phyloP scores from a whole-genome alignment of 805 yeast species.

The Teunomyces barrocoloradensis region DNA sequence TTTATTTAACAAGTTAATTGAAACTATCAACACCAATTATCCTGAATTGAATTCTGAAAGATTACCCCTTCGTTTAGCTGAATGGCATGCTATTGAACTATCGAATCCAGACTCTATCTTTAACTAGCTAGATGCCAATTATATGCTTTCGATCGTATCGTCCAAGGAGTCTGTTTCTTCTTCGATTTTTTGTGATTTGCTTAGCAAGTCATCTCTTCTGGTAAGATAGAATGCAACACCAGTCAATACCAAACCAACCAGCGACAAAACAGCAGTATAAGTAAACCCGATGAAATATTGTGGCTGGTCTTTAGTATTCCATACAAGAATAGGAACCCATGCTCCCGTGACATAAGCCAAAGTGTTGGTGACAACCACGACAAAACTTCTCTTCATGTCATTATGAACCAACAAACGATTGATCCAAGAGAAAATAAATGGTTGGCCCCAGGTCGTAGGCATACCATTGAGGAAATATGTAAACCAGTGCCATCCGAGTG shows the following conservation, averaged over 20 bases:
- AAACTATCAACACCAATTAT: slow-evolving; percentile 36
- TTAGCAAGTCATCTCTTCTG: slow-evolving; percentile 21
- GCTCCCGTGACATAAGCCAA: slow-evolving; percentile 40
- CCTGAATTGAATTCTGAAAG: slow-evolving; percentile 49
- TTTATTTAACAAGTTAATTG: slow-evolving; percentile 43
- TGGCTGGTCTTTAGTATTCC: slow-evolving; percentile 37
- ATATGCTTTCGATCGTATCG: background rate
- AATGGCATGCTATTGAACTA: slow-evolving; percentile 35
- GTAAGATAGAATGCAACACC: slow-evolving; percentile 22
- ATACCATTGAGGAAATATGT: slow-evolving; percentile 47
- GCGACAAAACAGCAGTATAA: slow-evolving; percentile 17
- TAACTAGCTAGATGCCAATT: background rate
- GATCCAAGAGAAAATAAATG: slow-evolving; percentile 56
- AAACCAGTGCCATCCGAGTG: slow-evolving; percentile 49
- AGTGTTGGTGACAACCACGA: slow-evolving; percentile 38
- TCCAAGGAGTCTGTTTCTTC: background rate
- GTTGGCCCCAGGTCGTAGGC: slow-evolving; percentile 54
- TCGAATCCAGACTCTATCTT: slow-evolving; percentile 8
- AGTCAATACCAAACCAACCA: slow-evolving; percentile 31
- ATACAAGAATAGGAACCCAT: slow-evolving; percentile 38
- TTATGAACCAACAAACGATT: slow-evolving; percentile 44
- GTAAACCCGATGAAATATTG: slow-evolving; percentile 31
- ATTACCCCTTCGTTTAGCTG: slow-evolving; percentile 35
- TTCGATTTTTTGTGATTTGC: background rate
- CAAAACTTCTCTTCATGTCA: slow-evolving; percentile 39